Conservation (phyloP, 306 rosid genomes). For the Potentilla sterilis region DNA sequence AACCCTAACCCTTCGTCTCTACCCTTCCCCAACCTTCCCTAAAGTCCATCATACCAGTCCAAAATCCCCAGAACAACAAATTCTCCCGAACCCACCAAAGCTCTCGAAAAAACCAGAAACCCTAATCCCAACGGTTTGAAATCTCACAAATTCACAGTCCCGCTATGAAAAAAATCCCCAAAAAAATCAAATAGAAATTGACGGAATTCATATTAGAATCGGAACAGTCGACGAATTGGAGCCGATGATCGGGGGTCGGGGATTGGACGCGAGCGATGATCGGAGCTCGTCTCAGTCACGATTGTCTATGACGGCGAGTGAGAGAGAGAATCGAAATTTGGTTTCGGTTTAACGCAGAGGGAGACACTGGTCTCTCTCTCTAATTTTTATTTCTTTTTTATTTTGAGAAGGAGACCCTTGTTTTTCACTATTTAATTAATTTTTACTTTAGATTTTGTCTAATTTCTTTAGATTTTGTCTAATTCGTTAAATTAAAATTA, state of each 20-base stretch:
- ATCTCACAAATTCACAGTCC: slow-evolving; percentile 20
- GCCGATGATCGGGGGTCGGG: not conserved
- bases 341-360: not conserved
- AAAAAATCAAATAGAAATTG: slow-evolving; percentile 32
- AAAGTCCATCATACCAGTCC: slow-evolving; percentile 66
- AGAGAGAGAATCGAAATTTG: slow-evolving; percentile 3
- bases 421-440: not conserved
- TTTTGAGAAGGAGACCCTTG: not conserved
- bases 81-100: slow-evolving; percentile 40
- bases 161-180: slow-evolving; percentile 37
- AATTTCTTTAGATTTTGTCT: not conserved
- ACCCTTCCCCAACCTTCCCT: slow-evolving; percentile 45
- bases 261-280: slow-evolving; percentile 3
- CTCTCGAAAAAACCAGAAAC: slow-evolving; percentile 38
- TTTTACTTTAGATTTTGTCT: not conserved
- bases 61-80: slow-evolving; percentile 24
- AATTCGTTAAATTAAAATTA: not conserved
- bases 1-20: slow-evolving; percentile 31
- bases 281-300: not conserved
- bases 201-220: slow-evolving; percentile 20
- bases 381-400: not conserved
- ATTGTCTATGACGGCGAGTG: slow-evolving; percentile 1
- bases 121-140: slow-evolving; percentile 29
- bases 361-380: not conserved
- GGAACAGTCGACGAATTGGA: not conserved